Evolutionary conservation across 805 yeast species (phyloP).

Genomic region (Yarrowia sp.): DNA sequence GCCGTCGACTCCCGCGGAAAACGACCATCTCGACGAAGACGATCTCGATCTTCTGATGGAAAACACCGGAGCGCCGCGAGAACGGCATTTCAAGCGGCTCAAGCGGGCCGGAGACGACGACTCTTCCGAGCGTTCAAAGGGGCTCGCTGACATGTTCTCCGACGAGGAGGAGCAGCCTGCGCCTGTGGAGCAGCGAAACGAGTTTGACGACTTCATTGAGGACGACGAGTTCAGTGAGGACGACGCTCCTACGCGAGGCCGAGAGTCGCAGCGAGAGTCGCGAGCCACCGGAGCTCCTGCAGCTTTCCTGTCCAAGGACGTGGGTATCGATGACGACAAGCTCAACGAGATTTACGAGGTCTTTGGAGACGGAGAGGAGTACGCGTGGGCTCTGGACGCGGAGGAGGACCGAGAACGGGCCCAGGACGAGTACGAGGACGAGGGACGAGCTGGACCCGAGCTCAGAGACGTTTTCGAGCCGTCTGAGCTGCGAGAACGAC

Average conservation of each 20-base stretch:
- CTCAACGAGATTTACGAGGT: slow-evolving; percentile 90
- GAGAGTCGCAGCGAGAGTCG: slow-evolving; percentile 13
- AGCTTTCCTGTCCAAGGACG: slow-evolving; percentile 35
- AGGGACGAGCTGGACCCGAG: slow-evolving; percentile 46
- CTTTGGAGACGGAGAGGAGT: slow-evolving; percentile 95
- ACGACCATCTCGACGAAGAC: slow-evolving; percentile 70
- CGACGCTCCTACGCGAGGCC: slow-evolving; percentile 21
- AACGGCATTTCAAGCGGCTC: slow-evolving; percentile 68
- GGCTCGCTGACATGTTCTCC: slow-evolving; percentile 66
- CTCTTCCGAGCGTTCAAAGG: slow-evolving; percentile 37
- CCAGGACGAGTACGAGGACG: slow-evolving; percentile 38
- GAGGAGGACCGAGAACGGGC: slow-evolving; percentile 59
- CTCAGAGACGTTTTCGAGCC: slow-evolving; percentile 92
- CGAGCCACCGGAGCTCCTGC: slow-evolving; percentile 27
- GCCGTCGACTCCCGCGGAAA: not conserved
- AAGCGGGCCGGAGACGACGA: slow-evolving; percentile 63
- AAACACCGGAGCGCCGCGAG: slow-evolving; percentile 58
- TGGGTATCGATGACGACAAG: slow-evolving; percentile 78
- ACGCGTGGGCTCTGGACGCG: slow-evolving; percentile 96
- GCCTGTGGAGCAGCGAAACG: slow-evolving; percentile 46
- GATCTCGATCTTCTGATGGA: slow-evolving; percentile 89
- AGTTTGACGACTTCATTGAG: slow-evolving; percentile 94
- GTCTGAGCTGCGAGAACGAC: slow-evolving; percentile 82
- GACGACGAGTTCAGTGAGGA: slow-evolving; percentile 88
- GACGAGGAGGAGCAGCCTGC: slow-evolving; percentile 43